Conservation (phyloP, 805 yeast species). For the Phaffomyces antillensis region DNA sequence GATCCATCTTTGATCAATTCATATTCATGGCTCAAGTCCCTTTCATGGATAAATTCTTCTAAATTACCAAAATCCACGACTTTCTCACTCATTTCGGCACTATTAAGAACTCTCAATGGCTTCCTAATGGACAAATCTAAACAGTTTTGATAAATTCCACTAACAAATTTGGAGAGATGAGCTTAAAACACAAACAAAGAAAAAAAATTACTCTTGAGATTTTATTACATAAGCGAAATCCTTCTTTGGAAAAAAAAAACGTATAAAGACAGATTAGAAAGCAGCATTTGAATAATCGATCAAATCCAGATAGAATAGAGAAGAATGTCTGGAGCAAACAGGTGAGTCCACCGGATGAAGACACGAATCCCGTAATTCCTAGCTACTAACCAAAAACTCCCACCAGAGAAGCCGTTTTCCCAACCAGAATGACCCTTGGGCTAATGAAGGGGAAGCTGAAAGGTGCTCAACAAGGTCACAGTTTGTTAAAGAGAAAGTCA, state of each 20-base stretch:
- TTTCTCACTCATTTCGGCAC: neutral
- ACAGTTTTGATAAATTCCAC: no score
- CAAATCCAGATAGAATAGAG: neutral
- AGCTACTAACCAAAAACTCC: neutral
- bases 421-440: slow-evolving; percentile 96
- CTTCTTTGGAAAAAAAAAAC: no score
- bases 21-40: slow-evolving; percentile 39
- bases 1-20: slow-evolving; percentile 34
- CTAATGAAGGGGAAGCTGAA: slow-evolving; percentile 91
- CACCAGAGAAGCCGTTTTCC: slow-evolving; percentile 86
- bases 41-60: slow-evolving; percentile 6
- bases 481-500: slow-evolving; percentile 86
- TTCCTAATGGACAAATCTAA: no score
- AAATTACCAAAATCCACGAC: neutral
- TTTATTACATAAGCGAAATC: no score
- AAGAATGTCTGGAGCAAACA: slow-evolving; percentile 18
- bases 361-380: no score
- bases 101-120: no score
- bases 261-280: neutral
- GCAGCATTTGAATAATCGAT: neutral
- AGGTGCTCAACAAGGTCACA: slow-evolving; percentile 97
- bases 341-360: slow-evolving; percentile 10
- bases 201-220: no score
- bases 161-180: no score
- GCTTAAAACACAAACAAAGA: no score